Evolutionary conservation across 345 rosid species (phyloP).

Genomic region (Corchorus olitorius): DNA sequence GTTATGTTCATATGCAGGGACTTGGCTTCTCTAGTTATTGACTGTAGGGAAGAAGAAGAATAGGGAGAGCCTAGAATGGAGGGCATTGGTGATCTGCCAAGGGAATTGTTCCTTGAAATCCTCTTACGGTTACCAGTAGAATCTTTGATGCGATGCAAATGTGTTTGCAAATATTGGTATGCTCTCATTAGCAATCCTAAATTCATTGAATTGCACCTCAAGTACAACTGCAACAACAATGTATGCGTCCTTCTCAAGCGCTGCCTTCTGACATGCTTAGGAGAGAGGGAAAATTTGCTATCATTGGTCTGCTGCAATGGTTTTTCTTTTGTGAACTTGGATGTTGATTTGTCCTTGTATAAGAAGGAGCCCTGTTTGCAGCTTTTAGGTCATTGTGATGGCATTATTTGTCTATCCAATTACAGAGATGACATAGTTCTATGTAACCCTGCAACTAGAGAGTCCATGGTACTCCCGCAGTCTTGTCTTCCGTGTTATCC

Average conservation of each 20-base stretch:
- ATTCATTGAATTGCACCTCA: constrained; percentile 13
- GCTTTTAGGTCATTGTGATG: constrained; percentile 21
- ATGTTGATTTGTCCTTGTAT: constrained; percentile 18
- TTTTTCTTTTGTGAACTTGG: constrained; percentile 16
- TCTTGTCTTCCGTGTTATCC: constrained; percentile 14
- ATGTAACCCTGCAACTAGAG: constrained; percentile 22
- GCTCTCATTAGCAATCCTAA: constrained; percentile 3
- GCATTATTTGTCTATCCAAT: constrained; percentile 16
- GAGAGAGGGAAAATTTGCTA: constrained; percentile 16
- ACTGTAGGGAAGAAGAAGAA: not conserved
- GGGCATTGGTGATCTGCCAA: constrained; percentile 11
- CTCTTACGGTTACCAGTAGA: constrained; percentile 10
- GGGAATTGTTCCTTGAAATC: constrained; percentile 11
- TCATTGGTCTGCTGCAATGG: constrained; percentile 12
- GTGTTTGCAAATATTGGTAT: constrained; percentile 18
- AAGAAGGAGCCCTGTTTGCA: constrained; percentile 20
- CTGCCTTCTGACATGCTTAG: constrained; percentile 19
- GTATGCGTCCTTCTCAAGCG: constrained; percentile 23
- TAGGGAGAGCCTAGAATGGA: constrained; percentile 3
- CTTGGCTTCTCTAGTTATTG: not conserved
- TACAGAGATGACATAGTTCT: constrained; percentile 20
- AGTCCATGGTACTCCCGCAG: constrained; percentile 14
- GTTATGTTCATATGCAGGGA: constrained; percentile 7
- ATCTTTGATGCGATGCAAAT: constrained; percentile 16
- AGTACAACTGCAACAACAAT: constrained; percentile 21